These are phyloP conservation scores for Wickerhamomyces bisporus DNA, from an alignment of 805 yeast genomes.

Conservation along the genomic window DNA sequence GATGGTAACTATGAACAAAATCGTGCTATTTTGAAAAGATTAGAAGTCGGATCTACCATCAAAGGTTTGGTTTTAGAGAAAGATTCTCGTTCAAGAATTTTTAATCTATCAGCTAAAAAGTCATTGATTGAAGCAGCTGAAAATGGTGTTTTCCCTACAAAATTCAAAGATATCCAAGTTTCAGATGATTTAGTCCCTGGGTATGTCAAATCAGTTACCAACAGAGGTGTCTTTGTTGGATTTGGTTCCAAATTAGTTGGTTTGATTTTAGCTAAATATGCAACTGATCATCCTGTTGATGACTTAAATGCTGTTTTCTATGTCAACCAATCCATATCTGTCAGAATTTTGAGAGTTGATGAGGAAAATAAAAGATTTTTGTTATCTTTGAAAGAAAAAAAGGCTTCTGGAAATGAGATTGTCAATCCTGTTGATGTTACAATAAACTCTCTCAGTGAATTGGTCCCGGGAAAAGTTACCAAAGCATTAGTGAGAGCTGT, in stretches of 20 bases:
- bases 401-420: constrained; percentile 21
- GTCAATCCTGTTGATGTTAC: constrained; percentile 58
- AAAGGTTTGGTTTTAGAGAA: constrained; percentile 65
- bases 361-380: constrained; percentile 66
- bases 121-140: constrained; percentile 64
- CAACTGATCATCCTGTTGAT: constrained; percentile 46
- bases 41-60: constrained; percentile 55
- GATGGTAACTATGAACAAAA: constrained; percentile 74
- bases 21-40: constrained; percentile 57
- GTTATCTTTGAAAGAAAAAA: constrained; percentile 49
- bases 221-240: constrained; percentile 74
- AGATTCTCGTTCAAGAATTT: constrained; percentile 53
- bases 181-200: constrained; percentile 56
- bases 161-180: constrained; percentile 51
- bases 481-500: constrained; percentile 56
- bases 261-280: constrained; percentile 70
- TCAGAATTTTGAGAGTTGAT: constrained; percentile 63
- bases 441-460: constrained; percentile 45
- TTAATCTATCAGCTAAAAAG: constrained; percentile 58
- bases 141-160: constrained; percentile 46
- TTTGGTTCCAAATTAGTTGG: constrained; percentile 83
- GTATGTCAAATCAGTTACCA: constrained; percentile 72
- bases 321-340: constrained; percentile 66
- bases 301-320: constrained; percentile 52
- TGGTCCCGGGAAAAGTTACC: constrained; percentile 54